These are phyloP conservation scores for Rhododendron simsii DNA, from an alignment of 148 eudicot species.

Conservation along the genomic window DNA sequence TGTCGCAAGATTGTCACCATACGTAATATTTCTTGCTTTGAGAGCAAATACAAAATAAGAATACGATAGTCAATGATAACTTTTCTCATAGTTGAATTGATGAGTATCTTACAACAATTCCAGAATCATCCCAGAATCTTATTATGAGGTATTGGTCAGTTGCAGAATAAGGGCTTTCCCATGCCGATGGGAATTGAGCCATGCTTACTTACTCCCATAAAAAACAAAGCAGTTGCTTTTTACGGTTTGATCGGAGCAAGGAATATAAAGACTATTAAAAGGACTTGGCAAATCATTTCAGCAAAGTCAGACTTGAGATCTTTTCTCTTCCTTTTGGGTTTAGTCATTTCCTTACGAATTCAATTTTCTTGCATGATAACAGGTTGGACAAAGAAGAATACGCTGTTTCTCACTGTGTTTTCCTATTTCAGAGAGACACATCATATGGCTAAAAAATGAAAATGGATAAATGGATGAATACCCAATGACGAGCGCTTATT, in stretches of 20 bases:
- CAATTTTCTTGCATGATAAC: background rate
- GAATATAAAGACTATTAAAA: background rate
- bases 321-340: background rate
- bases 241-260: background rate
- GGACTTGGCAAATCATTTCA: conserved; percentile 3
- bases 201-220: background rate
- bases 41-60: background rate
- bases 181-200: background rate
- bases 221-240: background rate
- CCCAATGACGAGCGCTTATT: background rate
- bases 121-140: background rate
- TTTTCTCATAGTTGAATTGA: background rate
- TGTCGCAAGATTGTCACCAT: background rate
- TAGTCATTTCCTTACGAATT: background rate
- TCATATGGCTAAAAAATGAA: background rate
- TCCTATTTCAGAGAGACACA: background rate
- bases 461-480: background rate
- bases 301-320: background rate
- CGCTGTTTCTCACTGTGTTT: background rate
- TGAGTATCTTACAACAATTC: background rate
- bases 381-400: background rate
- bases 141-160: background rate
- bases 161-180: background rate
- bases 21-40: background rate
- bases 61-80: background rate